Conservation (phyloP, 768 basidiomycete genomes). For the Leccinum boreale region DNA sequence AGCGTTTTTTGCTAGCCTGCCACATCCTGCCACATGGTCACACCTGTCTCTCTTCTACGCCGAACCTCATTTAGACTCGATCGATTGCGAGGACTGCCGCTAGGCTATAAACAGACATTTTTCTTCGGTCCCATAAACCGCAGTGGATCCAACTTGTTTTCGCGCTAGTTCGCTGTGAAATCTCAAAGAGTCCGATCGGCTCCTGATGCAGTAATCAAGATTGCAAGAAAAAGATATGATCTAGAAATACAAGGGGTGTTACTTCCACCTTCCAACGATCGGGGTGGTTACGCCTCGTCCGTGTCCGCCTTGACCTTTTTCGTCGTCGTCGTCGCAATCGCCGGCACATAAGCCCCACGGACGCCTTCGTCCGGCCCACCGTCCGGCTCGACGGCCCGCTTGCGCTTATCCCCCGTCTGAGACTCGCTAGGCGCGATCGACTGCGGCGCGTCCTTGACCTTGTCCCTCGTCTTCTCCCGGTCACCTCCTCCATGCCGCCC, state of each 20-base stretch:
- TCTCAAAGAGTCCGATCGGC: background rate
- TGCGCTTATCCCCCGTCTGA: conserved; percentile 67
- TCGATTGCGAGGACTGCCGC: background rate
- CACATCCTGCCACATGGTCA: background rate
- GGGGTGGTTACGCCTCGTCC: conserved; percentile 28
- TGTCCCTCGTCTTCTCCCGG: conserved; percentile 15
- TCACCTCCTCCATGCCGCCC: conserved; percentile 26
- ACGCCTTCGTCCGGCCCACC: conserved; percentile 68
- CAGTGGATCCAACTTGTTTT: background rate
- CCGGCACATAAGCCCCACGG: conserved; percentile 59
- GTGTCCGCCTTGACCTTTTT: conserved; percentile 41
- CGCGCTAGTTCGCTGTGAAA: background rate
- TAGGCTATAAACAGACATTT: background rate
- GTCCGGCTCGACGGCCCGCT: conserved; percentile 73
- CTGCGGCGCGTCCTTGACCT: conserved; percentile 17
- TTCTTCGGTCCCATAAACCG: background rate
- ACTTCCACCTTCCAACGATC: background rate
- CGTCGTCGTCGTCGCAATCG: conserved; percentile 25
- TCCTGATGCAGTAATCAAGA: background rate
- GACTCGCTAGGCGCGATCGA: conserved; percentile 36
- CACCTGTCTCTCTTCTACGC: background rate
- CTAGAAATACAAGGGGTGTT: conserved; percentile 14
- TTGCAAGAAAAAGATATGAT: background rate
- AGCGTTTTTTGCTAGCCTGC: background rate
- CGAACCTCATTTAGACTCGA: background rate